phyloP scores from a whole-genome alignment of 257 asterid genomes.

The Fraxinus cuspidata region DNA sequence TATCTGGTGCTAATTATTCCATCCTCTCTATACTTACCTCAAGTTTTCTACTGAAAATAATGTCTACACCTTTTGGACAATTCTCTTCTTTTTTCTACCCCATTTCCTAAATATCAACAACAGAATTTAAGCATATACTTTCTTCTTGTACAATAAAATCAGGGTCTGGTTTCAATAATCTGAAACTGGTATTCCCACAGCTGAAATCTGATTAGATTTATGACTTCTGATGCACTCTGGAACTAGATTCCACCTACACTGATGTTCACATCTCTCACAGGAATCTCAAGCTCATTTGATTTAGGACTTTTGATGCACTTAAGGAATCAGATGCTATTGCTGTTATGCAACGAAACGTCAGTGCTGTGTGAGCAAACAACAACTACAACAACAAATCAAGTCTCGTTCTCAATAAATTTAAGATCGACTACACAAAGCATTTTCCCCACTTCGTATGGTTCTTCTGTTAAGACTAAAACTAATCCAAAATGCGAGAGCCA shows the following conservation, averaged over 20 bases:
- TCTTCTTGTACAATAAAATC: background rate
- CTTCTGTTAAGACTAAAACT: background rate
- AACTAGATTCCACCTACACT: conserved; percentile 21
- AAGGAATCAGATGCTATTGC: background rate
- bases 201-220: background rate
- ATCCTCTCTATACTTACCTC: background rate
- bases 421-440: background rate
- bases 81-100: background rate
- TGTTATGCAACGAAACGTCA: background rate
- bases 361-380: background rate
- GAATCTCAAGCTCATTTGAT: background rate
- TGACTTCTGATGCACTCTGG: background rate
- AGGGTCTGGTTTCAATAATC: background rate
- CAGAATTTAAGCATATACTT: background rate
- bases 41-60: background rate
- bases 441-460: background rate
- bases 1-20: conserved; percentile 19
- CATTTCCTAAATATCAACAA: background rate
- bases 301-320: background rate
- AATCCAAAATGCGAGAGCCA: background rate
- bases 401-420: background rate
- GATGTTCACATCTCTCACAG: background rate
- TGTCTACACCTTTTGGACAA: background rate
- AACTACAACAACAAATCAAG: background rate
- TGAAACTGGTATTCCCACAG: conserved; percentile 11